These are phyloP conservation scores for Lactuca saligna DNA, from an alignment of 129 eudicot species.

Conservation along the genomic window DNA sequence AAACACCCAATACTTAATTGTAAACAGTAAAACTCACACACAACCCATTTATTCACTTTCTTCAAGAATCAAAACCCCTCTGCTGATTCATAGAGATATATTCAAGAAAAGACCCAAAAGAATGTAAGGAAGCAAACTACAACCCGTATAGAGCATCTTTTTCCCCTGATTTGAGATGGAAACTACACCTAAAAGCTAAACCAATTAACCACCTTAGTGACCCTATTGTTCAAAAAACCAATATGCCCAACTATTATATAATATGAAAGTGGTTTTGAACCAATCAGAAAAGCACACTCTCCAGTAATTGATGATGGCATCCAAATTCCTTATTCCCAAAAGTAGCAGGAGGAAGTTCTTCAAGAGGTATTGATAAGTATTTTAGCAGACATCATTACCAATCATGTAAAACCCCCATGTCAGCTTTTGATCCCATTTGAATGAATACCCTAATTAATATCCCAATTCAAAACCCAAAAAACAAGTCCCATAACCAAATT, in stretches of 20 bases:
- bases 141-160: too few relatives aligned
- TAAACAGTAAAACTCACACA: slow-evolving; percentile 25
- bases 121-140: too few relatives aligned
- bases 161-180: slow-evolving; percentile 10
- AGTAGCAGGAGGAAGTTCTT: slow-evolving; percentile 21
- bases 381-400: slow-evolving; percentile 36
- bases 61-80: slow-evolving; percentile 16
- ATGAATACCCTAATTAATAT: slow-evolving; percentile 19
- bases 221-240: slow-evolving; percentile 21
- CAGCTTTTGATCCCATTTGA: slow-evolving; percentile 17
- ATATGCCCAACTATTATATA: too few relatives aligned
- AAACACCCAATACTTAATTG: slow-evolving; percentile 23
- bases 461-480: slow-evolving; percentile 40
- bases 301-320: slow-evolving; percentile 15
- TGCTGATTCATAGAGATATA: slow-evolving; percentile 7
- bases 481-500: slow-evolving; percentile 48
- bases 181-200: slow-evolving; percentile 23
- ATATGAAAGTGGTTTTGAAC: slow-evolving; percentile 12
- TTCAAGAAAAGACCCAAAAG: too few relatives aligned
- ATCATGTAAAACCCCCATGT: slow-evolving; percentile 25
- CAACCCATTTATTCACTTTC: slow-evolving; percentile 24
- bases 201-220: slow-evolving; percentile 21
- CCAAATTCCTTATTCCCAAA: slow-evolving; percentile 12
- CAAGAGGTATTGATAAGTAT: slow-evolving; percentile 2
- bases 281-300: slow-evolving; percentile 18